Conservation (phyloP, 441 rosid species). For the Gossypium schwendimanii region DNA sequence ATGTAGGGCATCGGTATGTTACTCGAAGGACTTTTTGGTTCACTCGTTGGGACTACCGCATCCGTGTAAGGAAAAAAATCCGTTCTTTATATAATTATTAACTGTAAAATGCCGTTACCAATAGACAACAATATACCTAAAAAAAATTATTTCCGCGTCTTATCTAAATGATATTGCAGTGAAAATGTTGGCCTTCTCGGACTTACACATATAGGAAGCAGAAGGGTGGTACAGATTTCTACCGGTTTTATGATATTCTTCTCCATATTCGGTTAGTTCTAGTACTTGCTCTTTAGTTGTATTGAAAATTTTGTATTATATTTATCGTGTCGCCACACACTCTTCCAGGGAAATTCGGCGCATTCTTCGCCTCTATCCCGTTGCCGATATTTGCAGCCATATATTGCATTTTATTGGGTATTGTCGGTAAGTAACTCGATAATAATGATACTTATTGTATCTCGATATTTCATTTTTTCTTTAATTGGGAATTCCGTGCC, state of each 20-base stretch:
- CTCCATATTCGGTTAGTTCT: constrained; percentile 78
- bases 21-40: constrained; percentile 80
- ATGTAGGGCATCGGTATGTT: constrained; percentile 77
- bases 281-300: neutral
- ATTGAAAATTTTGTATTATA: neutral
- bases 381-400: constrained; percentile 82
- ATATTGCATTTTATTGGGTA: constrained; percentile 79
- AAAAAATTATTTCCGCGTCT: constrained; percentile 8
- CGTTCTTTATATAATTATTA: neutral
- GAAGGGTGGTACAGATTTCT: constrained; percentile 87
- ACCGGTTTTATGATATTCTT: constrained; percentile 94
- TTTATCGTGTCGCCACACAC: constrained; percentile 2
- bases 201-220: constrained; percentile 83
- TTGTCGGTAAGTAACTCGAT: constrained; percentile 59
- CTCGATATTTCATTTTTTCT: neutral
- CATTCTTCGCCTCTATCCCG: constrained; percentile 94
- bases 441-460: neutral
- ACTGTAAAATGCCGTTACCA: neutral
- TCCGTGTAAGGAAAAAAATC: constrained; percentile 60
- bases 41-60: constrained; percentile 74
- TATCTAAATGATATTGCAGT: constrained; percentile 35
- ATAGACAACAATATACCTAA: neutral
- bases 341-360: constrained; percentile 81
- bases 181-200: constrained; percentile 98
- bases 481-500: neutral